Evolutionary conservation across 1,284 basidiomycete genomes (phyloP).

Genomic region (Moniliella sp.): DNA sequence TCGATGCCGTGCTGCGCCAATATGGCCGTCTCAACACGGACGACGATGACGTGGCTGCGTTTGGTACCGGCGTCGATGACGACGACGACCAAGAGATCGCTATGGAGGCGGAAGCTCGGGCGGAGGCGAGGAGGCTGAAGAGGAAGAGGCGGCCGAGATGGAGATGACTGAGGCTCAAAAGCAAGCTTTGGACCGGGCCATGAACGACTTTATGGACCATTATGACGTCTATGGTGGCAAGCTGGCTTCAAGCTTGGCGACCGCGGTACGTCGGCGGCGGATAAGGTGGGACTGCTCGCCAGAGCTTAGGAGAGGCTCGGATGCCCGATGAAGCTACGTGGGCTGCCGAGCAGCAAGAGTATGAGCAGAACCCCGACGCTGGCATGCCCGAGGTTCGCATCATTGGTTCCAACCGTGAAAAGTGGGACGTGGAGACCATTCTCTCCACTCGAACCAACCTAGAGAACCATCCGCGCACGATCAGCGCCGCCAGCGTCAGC

Average conservation of each 20-base stretch:
- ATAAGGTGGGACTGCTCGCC: too few relatives aligned
- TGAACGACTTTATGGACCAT: slow-evolving; percentile 79
- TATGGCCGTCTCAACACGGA: slow-evolving; percentile 56
- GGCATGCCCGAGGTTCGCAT: slow-evolving; percentile 36
- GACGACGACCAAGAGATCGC: slow-evolving; percentile 51
- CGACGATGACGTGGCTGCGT: slow-evolving; percentile 53
- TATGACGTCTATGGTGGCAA: slow-evolving; percentile 73
- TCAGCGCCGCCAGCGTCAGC: too few relatives aligned
- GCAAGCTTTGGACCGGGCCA: slow-evolving; percentile 71
- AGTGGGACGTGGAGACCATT: slow-evolving; percentile 30
- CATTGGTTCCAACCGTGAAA: slow-evolving; percentile 16
- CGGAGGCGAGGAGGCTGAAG: slow-evolving; percentile 44
- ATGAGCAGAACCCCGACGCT: too few relatives aligned
- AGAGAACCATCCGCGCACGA: slow-evolving; percentile 25
- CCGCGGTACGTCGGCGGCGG: too few relatives aligned
- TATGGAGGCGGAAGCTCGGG: too few relatives aligned
- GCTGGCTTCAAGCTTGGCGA: slow-evolving; percentile 40
- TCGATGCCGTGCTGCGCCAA: slow-evolving; percentile 64
- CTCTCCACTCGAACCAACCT: slow-evolving; percentile 26
- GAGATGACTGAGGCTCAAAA: slow-evolving; percentile 52
- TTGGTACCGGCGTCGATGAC: slow-evolving; percentile 45
- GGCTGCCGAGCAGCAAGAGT: too few relatives aligned
- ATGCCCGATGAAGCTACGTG: too few relatives aligned
- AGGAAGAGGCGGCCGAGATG: too few relatives aligned
- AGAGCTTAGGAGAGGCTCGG: too few relatives aligned